Percentiles rank a stretch among this genome's conserved stretches.
These are phyloP conservation scores for Piedraia hortae DNA, from an alignment of 2,329 filamentous ascomycete genomes.

Conservation along the genomic window DNA sequence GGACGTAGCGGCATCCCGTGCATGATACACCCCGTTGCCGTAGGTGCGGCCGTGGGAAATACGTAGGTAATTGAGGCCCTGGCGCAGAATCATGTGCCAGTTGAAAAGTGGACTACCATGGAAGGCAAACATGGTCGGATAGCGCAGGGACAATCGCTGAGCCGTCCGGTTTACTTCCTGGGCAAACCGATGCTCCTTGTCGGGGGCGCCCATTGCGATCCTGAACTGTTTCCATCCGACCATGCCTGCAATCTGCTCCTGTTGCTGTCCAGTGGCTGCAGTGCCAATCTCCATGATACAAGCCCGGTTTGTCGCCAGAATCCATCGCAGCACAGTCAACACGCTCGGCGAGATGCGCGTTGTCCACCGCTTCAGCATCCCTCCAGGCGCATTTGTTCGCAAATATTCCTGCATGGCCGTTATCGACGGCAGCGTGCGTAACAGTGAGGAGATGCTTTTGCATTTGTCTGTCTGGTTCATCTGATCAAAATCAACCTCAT, in stretches of 20 bases:
- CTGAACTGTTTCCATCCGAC: slow-evolving; percentile 50
- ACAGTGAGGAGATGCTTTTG: slow-evolving; percentile 22
- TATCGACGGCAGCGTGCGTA: slow-evolving; percentile 35
- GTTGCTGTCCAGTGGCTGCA: slow-evolving; percentile 5
- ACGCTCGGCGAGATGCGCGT: slow-evolving; percentile 35
- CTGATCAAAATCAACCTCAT: slow-evolving; percentile 30
- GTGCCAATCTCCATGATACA: slow-evolving; percentile 45
- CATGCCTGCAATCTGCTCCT: slow-evolving; percentile 32
- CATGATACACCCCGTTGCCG: slow-evolving; percentile 66
- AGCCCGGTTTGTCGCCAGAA: slow-evolving; percentile 68
- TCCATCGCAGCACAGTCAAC: slow-evolving; percentile 50
- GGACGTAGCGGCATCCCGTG: slow-evolving; percentile 30
- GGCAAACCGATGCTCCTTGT: slow-evolving; percentile 55
- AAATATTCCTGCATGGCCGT: slow-evolving; percentile 27
- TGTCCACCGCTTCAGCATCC: slow-evolving; percentile 25
- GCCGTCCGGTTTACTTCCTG: slow-evolving; percentile 27
- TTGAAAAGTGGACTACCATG: slow-evolving; percentile 53
- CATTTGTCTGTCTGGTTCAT: slow-evolving; percentile 21
- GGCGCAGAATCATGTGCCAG: slow-evolving; percentile 56
- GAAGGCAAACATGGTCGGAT: slow-evolving; percentile 60
- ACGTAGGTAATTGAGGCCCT: slow-evolving; percentile 46
- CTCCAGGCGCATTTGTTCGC: slow-evolving; percentile 12
- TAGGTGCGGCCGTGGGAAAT: slow-evolving; percentile 36
- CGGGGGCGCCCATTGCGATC: slow-evolving; percentile 65
- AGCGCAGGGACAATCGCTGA: slow-evolving; percentile 14